Evolutionary conservation across 2,329 filamentous ascomycete species (phyloP), one percentile per base, ranked within the genome.

Genomic region (Talaromyces sp.): DNA sequence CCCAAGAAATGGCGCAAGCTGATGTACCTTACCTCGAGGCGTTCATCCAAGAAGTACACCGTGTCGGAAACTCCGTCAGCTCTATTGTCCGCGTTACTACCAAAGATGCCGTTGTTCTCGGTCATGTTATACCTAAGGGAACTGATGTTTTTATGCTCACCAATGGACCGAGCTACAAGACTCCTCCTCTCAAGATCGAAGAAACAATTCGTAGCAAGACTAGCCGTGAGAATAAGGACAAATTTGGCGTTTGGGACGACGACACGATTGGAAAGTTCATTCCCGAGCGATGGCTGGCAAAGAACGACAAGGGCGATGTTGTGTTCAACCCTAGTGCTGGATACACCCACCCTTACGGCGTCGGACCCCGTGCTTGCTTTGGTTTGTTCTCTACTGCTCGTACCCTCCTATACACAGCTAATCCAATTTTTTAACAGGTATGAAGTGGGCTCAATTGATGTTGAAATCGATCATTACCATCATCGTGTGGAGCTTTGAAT

Each of bases 1-100:
- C 72, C 1, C 62, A 70, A 5, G 76, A 78, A 31, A 76, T 82
- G 11, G 62, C 73, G 1, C 67, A 64, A 4, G 65, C 71, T 3
- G 66, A 70, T 2, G 67, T 79, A 25, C 78, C 76, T 2, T 83
- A 82, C 59, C 77, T 83, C 10, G 79, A 82, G 61, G 81, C 77
- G 0, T 67, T 70, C 1, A 71, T 79, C 10, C 79, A 82, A 66
- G 81, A 83, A 63, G 72, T 75, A 2, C 62, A 78, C 5, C 78
- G 81, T 10, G 69, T 71, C 8, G 69, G 71, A 15, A 65, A 64
- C 15, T 76, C 76, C 1, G 72, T 71, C 0, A 67, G 67, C 1
- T 70, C 61, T 5, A 54, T 72, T 1, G 65, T 72, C 0, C 77
- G 82, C 13, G 67, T 67, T 0, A 72, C 78, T 0, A 70, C 70